Evolutionary conservation across 306 rosid genomes (phyloP), one percentile per base, ranked within the genome.

Genomic region (Astragalus membranaceus): DNA sequence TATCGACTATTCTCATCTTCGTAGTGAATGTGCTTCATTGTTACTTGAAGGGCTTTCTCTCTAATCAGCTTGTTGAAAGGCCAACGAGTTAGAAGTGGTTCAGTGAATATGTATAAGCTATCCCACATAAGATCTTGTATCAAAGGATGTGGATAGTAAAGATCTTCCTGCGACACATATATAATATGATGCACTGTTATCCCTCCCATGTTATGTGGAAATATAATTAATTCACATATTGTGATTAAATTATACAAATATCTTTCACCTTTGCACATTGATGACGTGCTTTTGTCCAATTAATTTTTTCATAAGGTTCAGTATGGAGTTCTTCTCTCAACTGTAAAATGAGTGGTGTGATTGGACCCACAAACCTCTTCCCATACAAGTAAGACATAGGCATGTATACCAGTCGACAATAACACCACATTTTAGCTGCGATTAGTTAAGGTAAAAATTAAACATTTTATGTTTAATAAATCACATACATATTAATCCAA

Each of bases 381-480:
- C 96, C 96, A 29, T 85, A 89, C 10, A 92, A 78, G 73, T 92
- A 92, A 0, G 97, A 91, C 97, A 92, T 92, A 6, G 96, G 94
- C 85, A 92, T 82, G 83, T 80, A 89, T 2, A 86, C 85, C 84
- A 86, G 49, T 12, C 98, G 91, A 20, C 95, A 89, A 41, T 89
- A 87, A 77, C 98, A 89, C 80, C 81, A 87, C 96, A 92, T 89
- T 83, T 92, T 92, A 11, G 90, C 98, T 89, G 85, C 77, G 80
- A 82, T 37, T 33, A 20, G 67, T 58, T 7, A 17, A 39, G 0
- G 8, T 35, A 3, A 26, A 26, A 26, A 26, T 26, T 26, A 26
- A 1, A 26, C 30, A 26, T 26, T 26, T 26, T 26, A 26, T 2
- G 4, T 26, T 26, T 3, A 26, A 26, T 26, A 26, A 26, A 2